Conservation (phyloP, 345 rosid species). For the Theobroma cacao region DNA sequence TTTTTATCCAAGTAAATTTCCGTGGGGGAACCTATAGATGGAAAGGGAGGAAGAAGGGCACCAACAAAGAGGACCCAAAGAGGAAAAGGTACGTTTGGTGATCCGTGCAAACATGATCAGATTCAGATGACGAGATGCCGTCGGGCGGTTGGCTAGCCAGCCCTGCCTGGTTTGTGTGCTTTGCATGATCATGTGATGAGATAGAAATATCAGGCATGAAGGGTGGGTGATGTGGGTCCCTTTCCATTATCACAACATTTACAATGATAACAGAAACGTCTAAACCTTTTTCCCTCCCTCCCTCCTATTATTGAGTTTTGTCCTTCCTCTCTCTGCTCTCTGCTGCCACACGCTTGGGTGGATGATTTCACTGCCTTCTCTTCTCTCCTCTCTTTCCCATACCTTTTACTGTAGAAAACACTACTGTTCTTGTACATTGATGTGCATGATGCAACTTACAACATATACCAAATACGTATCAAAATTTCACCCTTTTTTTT, state of each 20-base stretch:
- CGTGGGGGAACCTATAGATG: neutral
- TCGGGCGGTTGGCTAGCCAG: too few species aligned
- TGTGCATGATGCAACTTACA: too few species aligned
- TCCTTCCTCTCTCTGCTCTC: neutral
- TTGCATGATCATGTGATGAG: neutral
- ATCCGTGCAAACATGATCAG: neutral
- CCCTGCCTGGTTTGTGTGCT: too few species aligned
- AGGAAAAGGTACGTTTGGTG: neutral
- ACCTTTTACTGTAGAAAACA: too few species aligned
- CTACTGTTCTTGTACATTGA: too few species aligned
- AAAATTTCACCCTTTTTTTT: too few species aligned
- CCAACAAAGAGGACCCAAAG: neutral
- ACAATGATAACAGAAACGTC: neutral
- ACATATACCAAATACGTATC: too few species aligned
- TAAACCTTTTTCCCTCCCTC: too few species aligned
- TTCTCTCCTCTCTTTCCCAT: too few species aligned
- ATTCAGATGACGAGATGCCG: neutral
- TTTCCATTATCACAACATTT: too few species aligned
- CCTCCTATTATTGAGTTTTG: neutral
- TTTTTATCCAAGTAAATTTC: neutral
- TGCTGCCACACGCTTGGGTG: neutral
- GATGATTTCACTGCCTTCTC: neutral
- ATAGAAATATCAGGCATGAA: neutral
- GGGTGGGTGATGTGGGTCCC: neutral
- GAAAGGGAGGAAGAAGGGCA: neutral